These are phyloP conservation scores for Syncephalastrum monosporum DNA, from an alignment of 371 early-diverging fungal genomes.

Conservation along the genomic window DNA sequence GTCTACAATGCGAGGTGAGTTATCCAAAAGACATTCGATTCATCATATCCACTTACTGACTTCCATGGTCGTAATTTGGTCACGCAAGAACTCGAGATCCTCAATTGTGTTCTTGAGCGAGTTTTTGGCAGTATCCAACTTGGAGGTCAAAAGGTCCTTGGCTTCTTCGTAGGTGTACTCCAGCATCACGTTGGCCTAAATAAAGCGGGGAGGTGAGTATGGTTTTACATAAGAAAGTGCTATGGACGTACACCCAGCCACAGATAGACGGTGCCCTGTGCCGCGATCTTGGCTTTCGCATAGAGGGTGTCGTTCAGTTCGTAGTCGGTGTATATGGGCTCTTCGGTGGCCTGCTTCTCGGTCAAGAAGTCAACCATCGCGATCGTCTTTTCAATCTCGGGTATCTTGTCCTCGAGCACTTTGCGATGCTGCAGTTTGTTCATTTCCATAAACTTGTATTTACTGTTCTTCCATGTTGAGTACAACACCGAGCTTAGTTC, in stretches of 20 bases:
- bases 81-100: slow-evolving; percentile 91
- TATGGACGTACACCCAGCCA: slow-evolving; percentile 88
- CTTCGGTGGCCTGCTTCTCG: slow-evolving; percentile 63
- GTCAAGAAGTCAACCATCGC: slow-evolving; percentile 80
- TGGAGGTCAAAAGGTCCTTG: slow-evolving; percentile 71
- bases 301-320: slow-evolving; percentile 94
- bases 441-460: slow-evolving; percentile 96
- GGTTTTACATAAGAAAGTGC: background rate
- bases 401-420: slow-evolving; percentile 87
- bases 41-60: slow-evolving; percentile 62
- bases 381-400: slow-evolving; percentile 94
- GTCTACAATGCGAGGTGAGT: slow-evolving; percentile 42
- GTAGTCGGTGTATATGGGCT: slow-evolving; percentile 81
- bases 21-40: background rate
- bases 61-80: slow-evolving; percentile 98
- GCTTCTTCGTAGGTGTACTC: slow-evolving; percentile 94
- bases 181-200: slow-evolving; percentile 95
- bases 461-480: slow-evolving; percentile 50
- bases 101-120: slow-evolving; percentile 75
- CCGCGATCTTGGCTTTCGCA: slow-evolving; percentile 78
- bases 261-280: slow-evolving; percentile 81
- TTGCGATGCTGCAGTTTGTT: slow-evolving; percentile 81
- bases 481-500: background rate
- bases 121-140: slow-evolving; percentile 72
- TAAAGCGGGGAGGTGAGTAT: background rate